These are phyloP conservation scores for Cordyceps farinosa DNA, from an alignment of 2,329 filamentous ascomycete genomes.

Conservation along the genomic window DNA sequence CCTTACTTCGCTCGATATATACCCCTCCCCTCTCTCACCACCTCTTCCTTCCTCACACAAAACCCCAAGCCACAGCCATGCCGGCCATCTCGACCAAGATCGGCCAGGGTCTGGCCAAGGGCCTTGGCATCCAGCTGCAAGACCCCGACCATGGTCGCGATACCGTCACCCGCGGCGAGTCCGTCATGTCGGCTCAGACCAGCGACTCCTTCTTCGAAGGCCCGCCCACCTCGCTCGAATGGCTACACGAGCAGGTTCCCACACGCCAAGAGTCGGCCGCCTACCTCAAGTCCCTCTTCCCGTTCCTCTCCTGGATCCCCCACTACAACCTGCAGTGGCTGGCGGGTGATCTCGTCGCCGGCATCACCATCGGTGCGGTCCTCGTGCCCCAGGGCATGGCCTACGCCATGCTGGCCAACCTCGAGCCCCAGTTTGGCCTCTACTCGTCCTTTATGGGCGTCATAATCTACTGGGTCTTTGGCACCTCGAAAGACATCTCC, in stretches of 20 bases:
- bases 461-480: slow-evolving; percentile 74
- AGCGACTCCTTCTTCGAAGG: slow-evolving; percentile 79
- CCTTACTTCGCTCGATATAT: not conserved
- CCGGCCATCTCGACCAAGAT: slow-evolving; percentile 49
- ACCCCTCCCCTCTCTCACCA: not conserved
- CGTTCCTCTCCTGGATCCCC: slow-evolving; percentile 83
- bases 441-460: slow-evolving; percentile 80
- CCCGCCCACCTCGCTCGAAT: slow-evolving; percentile 72
- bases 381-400: slow-evolving; percentile 98
- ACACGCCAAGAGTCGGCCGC: slow-evolving; percentile 46
- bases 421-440: slow-evolving; percentile 79
- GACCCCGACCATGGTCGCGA: slow-evolving; percentile 40
- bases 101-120: slow-evolving; percentile 72
- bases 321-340: slow-evolving; percentile 91
- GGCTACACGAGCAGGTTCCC: slow-evolving; percentile 63
- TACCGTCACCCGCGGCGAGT: slow-evolving; percentile 72
- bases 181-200: slow-evolving; percentile 68
- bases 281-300: slow-evolving; percentile 74
- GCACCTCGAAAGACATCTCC: slow-evolving; percentile 86
- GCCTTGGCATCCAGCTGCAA: slow-evolving; percentile 77
- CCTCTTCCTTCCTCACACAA: not conserved
- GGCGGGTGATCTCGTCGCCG: slow-evolving; percentile 82
- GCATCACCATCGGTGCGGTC: slow-evolving; percentile 54
- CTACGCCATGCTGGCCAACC: slow-evolving; percentile 77
- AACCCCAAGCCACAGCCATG: slow-evolving; percentile 29